Percentiles rank a stretch among this genome's conserved stretches.
Evolutionary conservation across 805 yeast species (phyloP).

Genomic region (Torulaspora maleeae): DNA sequence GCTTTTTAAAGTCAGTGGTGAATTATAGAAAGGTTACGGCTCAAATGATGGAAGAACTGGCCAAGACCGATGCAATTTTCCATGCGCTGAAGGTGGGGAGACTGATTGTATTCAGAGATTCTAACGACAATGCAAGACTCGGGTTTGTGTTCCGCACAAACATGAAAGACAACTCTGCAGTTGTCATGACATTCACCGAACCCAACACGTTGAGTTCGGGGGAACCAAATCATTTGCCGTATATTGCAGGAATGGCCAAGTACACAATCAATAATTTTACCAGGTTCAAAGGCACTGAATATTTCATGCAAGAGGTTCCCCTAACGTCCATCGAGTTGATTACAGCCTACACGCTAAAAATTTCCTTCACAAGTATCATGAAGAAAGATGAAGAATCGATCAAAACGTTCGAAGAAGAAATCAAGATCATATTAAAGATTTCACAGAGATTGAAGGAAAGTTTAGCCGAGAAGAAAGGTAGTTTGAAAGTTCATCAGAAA

Average conservation of each 20-base stretch:
- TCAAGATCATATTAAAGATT: constrained; percentile 20
- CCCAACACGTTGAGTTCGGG: constrained; percentile 28
- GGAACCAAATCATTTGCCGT: constrained; percentile 37
- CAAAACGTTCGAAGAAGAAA: constrained; percentile 23
- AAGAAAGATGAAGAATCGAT: constrained; percentile 28
- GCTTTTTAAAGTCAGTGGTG: constrained; percentile 42
- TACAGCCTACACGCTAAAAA: constrained; percentile 25
- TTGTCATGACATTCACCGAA: constrained; percentile 34
- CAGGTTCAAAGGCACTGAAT: constrained; percentile 32
- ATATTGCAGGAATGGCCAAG: constrained; percentile 27
- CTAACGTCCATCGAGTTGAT: constrained; percentile 31
- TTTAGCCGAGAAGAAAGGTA: constrained; percentile 27
- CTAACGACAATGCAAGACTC: constrained; percentile 32
- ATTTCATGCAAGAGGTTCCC: constrained; percentile 28
- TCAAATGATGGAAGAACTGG: constrained; percentile 45
- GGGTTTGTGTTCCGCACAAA: constrained; percentile 51
- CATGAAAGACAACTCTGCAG: constrained; percentile 23
- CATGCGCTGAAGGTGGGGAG: constrained; percentile 51
- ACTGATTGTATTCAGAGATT: constrained; percentile 53
- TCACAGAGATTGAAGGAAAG: constrained; percentile 27
- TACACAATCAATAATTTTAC: constrained; percentile 29
- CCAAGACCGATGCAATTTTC: constrained; percentile 45
- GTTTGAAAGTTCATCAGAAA: constrained; percentile 31
- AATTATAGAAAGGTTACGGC: constrained; percentile 45
- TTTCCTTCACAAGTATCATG: constrained; percentile 28